Percentiles rank a stretch among this genome's conserved stretches.
phyloP scores from a whole-genome alignment of 2,329 filamentous ascomycete species.

The Pseudogymnoascus sp. region DNA sequence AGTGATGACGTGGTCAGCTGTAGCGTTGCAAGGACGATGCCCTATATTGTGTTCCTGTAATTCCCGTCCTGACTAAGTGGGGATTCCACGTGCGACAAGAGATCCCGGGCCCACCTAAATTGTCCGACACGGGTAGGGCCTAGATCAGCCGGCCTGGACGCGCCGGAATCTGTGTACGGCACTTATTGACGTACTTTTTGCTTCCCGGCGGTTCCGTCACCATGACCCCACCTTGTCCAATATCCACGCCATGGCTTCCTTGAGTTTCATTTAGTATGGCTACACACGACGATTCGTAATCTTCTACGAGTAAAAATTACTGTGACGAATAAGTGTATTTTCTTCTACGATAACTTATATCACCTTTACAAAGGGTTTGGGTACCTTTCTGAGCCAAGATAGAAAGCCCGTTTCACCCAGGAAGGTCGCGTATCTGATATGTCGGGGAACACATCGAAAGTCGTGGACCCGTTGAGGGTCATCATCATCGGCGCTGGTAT shows the following conservation, averaged over 20 bases:
- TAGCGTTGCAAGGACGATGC: too few species aligned
- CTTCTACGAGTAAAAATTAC: too few species aligned
- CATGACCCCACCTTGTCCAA: not conserved
- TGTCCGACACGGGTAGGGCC: not conserved
- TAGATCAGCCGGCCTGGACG: not conserved
- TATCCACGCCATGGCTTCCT: not conserved
- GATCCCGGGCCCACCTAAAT: not conserved
- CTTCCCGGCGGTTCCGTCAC: not conserved
- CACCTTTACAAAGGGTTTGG: not conserved
- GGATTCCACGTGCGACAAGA: not conserved
- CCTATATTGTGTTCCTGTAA: too few species aligned
- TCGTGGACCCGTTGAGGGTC: not conserved
- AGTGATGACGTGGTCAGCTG: not conserved
- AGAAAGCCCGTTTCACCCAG: not conserved
- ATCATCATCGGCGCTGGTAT: conserved; percentile 22
- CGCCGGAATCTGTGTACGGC: not conserved
- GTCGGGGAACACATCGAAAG: not conserved
- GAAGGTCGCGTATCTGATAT: not conserved
- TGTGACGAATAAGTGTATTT: too few species aligned
- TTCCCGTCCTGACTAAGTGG: not conserved
- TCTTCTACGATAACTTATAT: not conserved
- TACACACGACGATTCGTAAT: too few species aligned
- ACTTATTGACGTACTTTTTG: not conserved
- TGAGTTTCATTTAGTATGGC: not conserved
- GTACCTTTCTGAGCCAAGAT: not conserved